A percentile compares a stretch with the other conserved stretches of the same genome.
These are phyloP conservation scores for Suillus decipiens DNA, from an alignment of 768 basidiomycete genomes.

Conservation along the genomic window DNA sequence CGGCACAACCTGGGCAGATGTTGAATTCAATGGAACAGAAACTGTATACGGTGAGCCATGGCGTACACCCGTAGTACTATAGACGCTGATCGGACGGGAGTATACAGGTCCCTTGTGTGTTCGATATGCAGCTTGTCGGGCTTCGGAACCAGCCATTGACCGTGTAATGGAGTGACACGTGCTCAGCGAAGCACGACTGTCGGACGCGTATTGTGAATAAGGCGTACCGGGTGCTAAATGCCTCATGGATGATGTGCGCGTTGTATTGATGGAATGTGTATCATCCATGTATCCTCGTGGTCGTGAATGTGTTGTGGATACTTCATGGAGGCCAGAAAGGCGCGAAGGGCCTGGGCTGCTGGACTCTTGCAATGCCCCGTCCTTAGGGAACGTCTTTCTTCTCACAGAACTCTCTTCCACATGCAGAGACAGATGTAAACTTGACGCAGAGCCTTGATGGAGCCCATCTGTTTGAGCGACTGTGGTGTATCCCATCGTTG, in stretches of 20 bases:
- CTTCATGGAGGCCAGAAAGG: background rate
- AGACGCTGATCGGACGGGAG: background rate
- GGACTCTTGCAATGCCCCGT: background rate
- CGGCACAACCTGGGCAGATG: background rate
- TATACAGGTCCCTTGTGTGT: background rate
- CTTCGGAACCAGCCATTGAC: background rate
- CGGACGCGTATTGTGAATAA: background rate
- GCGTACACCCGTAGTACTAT: too few species aligned
- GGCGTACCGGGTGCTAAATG: background rate
- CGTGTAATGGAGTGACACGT: background rate
- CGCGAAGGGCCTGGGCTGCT: background rate
- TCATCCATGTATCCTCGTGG: background rate
- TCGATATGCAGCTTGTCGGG: constrained; percentile 2
- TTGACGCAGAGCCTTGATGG: background rate
- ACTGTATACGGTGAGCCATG: background rate
- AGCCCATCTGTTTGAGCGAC: background rate
- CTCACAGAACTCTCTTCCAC: background rate
- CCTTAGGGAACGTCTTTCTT: background rate
- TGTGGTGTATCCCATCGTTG: background rate
- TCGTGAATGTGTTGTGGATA: background rate
- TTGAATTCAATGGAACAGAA: background rate
- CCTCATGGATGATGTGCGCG: background rate
- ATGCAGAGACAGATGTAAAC: background rate
- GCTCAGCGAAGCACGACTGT: background rate
- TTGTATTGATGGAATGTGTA: background rate